Conservation (phyloP, 257 asterid species). For the Nicotiana noctiflora region DNA sequence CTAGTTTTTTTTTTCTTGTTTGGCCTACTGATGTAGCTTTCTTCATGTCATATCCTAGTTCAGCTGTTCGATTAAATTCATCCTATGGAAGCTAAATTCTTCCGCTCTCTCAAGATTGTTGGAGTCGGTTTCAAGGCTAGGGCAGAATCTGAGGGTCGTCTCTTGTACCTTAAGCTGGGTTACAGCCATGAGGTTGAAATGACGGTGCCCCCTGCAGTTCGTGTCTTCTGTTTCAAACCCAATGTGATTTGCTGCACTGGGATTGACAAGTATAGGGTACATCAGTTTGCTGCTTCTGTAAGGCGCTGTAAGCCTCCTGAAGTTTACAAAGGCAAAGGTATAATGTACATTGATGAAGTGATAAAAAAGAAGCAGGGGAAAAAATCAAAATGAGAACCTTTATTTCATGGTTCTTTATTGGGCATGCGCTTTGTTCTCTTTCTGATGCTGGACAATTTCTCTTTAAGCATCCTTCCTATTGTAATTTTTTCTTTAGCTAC, state of each 20-base stretch:
- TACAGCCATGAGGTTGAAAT: conserved; percentile 70
- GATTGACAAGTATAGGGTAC: conserved; percentile 59
- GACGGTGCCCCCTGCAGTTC: conserved; percentile 56
- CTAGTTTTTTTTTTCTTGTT: not conserved
- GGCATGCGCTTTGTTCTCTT: not conserved
- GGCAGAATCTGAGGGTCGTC: conserved; percentile 73
- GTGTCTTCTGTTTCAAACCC: conserved; percentile 59
- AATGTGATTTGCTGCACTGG: conserved; percentile 60
- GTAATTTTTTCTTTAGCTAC: not conserved
- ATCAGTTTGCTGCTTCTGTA: conserved; percentile 60
- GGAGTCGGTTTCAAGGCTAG: conserved; percentile 85
- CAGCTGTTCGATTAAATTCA: not conserved
- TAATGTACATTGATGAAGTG: conserved; percentile 67
- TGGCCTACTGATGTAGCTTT: not conserved
- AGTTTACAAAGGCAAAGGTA: conserved; percentile 63
- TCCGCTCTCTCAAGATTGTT: conserved; percentile 57
- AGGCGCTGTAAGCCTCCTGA: conserved; percentile 68
- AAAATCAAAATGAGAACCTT: conserved; percentile 38
- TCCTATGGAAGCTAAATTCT: conserved; percentile 54
- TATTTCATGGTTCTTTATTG: not conserved
- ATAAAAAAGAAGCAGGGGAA: conserved; percentile 68
- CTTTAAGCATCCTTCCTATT: not conserved
- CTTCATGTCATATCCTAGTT: not conserved
- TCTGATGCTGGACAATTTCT: not conserved
- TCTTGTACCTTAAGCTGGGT: conserved; percentile 59